Base-by-base conservation (phyloP, 495 filamentous ascomycete species). In the Hypoxylon perforatum region DNA sequence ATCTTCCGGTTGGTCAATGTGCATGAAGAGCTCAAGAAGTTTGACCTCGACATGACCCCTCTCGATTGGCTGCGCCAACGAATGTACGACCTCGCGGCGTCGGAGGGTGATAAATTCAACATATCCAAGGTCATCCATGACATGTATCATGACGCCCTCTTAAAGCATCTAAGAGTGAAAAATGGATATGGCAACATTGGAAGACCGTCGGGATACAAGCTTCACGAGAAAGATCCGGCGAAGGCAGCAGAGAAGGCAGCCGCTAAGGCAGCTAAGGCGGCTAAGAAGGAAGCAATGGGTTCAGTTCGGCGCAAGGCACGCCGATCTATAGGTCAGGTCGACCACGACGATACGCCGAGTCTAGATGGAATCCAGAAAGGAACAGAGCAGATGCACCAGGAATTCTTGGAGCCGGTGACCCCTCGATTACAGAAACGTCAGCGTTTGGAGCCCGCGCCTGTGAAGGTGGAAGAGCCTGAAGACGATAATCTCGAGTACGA, bases 21-120 rank as follows among this genome's bases (percentile, higher is more conserved):
- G 4, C 75, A 81, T 36, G 76, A 80, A 22, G 81, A 84, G 63
- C 75, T 84, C n/a, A 76, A 69, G 36, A 78, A 77, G 54, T 81
- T 81, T 21, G 65, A 71, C 39, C 76, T 83, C 17, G 80, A 81
- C 35, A 61, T 83, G 57, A 70, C 74, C 6, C 80, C 81, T 17
- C 73, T 81, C 8, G 69, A 82, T 21, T 84, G 81, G 81, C 68
- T 84, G 36, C 77, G 81, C 9, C 80, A 83, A 36, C 77, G 81
- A 22, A 70, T 84, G 22, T 68, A 75, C 54, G 79, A 84, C 57
- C 56, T 82, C 14, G 65, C 54, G 8, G 30, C 52, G 14, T 72
- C 73, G 54, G 51, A 75, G 15, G 78, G 77, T 4, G 74, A 77
- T 15, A 75, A 75, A 19, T 84, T 84, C 51, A 78, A 74, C 60